Conservation (phyloP, 345 rosid genomes). For the Populus davidiana region DNA sequence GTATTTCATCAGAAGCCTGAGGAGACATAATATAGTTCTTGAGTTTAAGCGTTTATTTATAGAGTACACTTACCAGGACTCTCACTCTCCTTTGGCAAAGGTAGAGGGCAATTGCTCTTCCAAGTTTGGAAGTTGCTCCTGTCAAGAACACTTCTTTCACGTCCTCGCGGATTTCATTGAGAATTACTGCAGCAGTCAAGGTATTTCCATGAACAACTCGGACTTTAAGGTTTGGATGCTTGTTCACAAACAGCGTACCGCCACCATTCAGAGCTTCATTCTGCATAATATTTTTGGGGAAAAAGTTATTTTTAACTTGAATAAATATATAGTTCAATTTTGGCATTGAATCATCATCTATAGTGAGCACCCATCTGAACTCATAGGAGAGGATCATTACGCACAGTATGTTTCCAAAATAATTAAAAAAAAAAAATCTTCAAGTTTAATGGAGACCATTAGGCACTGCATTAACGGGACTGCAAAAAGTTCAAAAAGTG, state of each 20-base stretch:
- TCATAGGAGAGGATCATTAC: too few species aligned
- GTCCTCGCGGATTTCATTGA: slow-evolving; percentile 65
- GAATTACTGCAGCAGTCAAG: slow-evolving; percentile 92
- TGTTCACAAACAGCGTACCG: slow-evolving; percentile 83
- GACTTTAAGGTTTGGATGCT: slow-evolving; percentile 71
- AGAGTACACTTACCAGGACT: slow-evolving; percentile 62
- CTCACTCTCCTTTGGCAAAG: slow-evolving; percentile 74
- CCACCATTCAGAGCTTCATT: slow-evolving; percentile 96
- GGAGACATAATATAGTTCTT: too few species aligned
- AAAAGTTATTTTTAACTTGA: not conserved
- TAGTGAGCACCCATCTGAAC: not conserved
- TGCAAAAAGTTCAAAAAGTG: not conserved
- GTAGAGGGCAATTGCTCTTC: slow-evolving; percentile 93
- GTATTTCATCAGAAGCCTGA: too few species aligned
- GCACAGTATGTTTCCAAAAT: too few species aligned
- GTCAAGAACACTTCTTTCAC: slow-evolving; percentile 83
- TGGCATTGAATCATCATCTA: not conserved
- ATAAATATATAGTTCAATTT: not conserved
- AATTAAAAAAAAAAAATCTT: too few species aligned
- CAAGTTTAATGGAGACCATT: not conserved
- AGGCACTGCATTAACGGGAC: not conserved
- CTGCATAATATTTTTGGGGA: slow-evolving; percentile 29
- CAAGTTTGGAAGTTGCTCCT: slow-evolving; percentile 98
- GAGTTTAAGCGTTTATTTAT: too few species aligned
- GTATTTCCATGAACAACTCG: slow-evolving; percentile 98